A percentile compares a stretch with the other conserved stretches of the same genome.
phyloP scores from a whole-genome alignment of 164 flowering plant species.

The Buxus sempervirens region DNA sequence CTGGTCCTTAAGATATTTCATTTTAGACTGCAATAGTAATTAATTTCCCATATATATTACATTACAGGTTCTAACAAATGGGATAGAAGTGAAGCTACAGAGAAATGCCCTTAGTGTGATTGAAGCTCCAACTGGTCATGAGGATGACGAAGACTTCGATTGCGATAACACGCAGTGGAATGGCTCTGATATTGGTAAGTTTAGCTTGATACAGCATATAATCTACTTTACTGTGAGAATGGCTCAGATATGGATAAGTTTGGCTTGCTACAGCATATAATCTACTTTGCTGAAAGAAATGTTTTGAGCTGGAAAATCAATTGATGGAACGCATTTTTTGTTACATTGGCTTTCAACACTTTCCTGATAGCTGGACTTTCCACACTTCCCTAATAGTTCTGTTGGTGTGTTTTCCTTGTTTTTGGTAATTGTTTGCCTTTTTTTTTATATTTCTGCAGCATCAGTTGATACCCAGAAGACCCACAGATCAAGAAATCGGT shows the following conservation, averaged over 20 bases:
- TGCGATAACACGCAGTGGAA: constrained; percentile 71
- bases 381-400: neutral
- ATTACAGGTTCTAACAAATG: constrained; percentile 87
- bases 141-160: constrained; percentile 82
- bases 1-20: neutral
- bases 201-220: neutral
- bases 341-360: no score
- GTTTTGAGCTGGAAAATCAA: no score
- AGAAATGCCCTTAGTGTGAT: constrained; percentile 96
- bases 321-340: no score
- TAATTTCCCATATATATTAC: constrained; percentile 1
- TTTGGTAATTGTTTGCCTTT: constrained; percentile 3
- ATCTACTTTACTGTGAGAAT: no score
- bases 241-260: constrained; percentile 66
- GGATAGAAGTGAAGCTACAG: constrained; percentile 94
- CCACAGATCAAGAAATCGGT: constrained; percentile 62
- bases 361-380: neutral
- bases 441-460: constrained; percentile 55
- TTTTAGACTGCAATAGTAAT: neutral
- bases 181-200: constrained; percentile 69
- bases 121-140: constrained; percentile 90
- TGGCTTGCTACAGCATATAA: neutral
- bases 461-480: constrained; percentile 87
- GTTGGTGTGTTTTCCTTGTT: constrained; percentile 14
- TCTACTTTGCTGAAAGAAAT: no score